Percentiles rank a stretch among this genome's conserved stretches.
Conservation (phyloP, 495 filamentous ascomycete genomes). For the Pseudoneurospora amorphoporcata region DNA sequence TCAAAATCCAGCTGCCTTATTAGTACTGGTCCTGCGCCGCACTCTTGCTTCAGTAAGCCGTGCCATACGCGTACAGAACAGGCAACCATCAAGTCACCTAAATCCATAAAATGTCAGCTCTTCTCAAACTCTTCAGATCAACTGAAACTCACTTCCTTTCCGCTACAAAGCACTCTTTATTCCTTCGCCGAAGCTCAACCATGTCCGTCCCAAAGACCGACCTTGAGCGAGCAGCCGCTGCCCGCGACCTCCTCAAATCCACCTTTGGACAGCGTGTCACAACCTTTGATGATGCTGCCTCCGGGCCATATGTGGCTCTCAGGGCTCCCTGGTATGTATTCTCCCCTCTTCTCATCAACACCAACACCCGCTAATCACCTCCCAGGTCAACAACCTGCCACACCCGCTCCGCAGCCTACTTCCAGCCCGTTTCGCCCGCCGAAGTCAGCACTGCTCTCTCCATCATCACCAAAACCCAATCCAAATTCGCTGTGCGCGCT, state of each 20-base stretch:
- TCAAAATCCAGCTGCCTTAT: not conserved
- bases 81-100: no score
- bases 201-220: not conserved
- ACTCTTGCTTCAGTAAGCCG: not conserved
- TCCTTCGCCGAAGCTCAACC: not conserved
- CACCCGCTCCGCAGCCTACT: not conserved
- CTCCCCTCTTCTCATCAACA: not conserved
- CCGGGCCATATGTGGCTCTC: not conserved
- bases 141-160: not conserved
- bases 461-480: not conserved
- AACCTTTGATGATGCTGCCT: not conserved
- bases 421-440: not conserved
- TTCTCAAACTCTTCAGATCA: not conserved
- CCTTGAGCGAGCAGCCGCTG: not conserved
- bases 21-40: not conserved
- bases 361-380: not conserved
- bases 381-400: not conserved
- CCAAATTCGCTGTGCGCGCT: not conserved
- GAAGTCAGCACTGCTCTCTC: not conserved
- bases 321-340: not conserved
- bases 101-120: not conserved
- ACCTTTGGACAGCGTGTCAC: not conserved
- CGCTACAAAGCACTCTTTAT: not conserved
- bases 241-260: not conserved
- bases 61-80: no score